Evolutionary conservation across 73 alveolate genomes (phyloP).

Genomic region (Paramecium bursaria): DNA sequence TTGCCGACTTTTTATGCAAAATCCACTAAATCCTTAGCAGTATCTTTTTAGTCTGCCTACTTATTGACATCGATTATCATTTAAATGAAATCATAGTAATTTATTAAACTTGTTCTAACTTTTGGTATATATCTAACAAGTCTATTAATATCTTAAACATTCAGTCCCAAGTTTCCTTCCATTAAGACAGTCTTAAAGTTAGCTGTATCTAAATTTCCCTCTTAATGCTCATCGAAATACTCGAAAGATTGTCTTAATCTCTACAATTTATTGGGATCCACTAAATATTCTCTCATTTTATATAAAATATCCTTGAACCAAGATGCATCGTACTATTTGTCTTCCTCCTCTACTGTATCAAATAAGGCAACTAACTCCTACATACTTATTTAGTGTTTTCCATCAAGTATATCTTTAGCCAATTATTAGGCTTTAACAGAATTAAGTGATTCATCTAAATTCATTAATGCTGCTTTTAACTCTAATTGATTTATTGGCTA

Average conservation of each 20-base stretch:
- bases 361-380: constrained; percentile 47
- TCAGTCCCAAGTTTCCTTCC: constrained; percentile 63
- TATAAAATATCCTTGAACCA: constrained; percentile 67
- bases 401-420: constrained; percentile 58
- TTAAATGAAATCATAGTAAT: constrained; percentile 61
- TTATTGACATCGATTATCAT: constrained; percentile 62
- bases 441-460: constrained; percentile 62
- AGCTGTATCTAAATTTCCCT: constrained; percentile 68
- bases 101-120: constrained; percentile 26
- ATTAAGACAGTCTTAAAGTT: constrained; percentile 67
- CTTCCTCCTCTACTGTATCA: constrained; percentile 65
- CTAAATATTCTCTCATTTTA: constrained; percentile 52
- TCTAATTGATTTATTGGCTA: constrained; percentile 34
- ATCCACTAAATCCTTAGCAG: constrained; percentile 64
- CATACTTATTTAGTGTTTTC: constrained; percentile 56
- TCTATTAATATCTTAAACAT: constrained; percentile 67
- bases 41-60: constrained; percentile 54
- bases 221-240: constrained; percentile 70
- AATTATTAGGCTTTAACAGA: constrained; percentile 54
- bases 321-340: constrained; percentile 45
- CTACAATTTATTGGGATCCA: constrained; percentile 44
- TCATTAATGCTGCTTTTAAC: constrained; percentile 60
- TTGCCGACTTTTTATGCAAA: constrained; percentile 68
- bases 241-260: constrained; percentile 49
- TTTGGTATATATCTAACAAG: constrained; percentile 66